Conservation (phyloP, 1,284 basidiomycete genomes). For the Puccinia horiana region DNA sequence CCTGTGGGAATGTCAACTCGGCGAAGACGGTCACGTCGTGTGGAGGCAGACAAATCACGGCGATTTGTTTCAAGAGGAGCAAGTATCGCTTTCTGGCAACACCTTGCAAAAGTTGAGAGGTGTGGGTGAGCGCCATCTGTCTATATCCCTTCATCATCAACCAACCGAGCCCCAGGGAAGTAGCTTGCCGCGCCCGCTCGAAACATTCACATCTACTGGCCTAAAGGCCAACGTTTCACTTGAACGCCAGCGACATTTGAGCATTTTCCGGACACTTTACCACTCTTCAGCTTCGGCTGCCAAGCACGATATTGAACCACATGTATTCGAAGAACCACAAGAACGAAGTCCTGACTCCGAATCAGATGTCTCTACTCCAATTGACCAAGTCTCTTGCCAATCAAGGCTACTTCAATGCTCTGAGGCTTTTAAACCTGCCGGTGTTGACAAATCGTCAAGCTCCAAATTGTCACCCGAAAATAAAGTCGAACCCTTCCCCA, state of each 20-base stretch:
- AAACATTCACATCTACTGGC: neutral
- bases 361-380: neutral
- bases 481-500: neutral
- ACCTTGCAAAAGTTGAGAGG: constrained; percentile 23
- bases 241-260: neutral
- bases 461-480: neutral
- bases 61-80: constrained; percentile 27
- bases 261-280: neutral
- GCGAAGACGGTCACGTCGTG: constrained; percentile 27
- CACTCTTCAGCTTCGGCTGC: neutral
- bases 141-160: neutral
- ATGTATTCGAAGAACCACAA: neutral
- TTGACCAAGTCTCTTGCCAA: neutral
- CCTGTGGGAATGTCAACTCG: constrained; percentile 39
- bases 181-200: neutral
- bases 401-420: neutral
- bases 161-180: neutral
- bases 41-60: constrained; percentile 25
- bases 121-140: neutral
- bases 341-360: neutral
- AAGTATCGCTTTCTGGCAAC: constrained; percentile 17
- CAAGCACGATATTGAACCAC: neutral
- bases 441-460: neutral
- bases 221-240: neutral
- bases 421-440: neutral